Percentiles rank a stretch among this genome's conserved stretches.
phyloP scores from a whole-genome alignment of 2,329 filamentous ascomycete species.

The Fusarium sp. region DNA sequence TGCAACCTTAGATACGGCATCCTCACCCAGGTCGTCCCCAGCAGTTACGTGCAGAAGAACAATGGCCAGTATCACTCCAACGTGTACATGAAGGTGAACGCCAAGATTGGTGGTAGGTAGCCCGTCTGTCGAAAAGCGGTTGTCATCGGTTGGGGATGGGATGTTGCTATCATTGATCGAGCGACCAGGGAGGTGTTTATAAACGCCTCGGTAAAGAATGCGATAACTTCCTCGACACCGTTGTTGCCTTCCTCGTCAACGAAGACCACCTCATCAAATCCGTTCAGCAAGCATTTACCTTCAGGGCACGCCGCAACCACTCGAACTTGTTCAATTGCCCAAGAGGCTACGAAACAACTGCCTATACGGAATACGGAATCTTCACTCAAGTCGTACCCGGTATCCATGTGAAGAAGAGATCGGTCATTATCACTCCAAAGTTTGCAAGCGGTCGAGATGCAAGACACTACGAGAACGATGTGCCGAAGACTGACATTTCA shows the following conservation, averaged over 20 bases:
- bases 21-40: conserved; percentile 82
- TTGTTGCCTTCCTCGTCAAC: too few relatives aligned
- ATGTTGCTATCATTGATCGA: too few relatives aligned
- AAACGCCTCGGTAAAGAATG: too few relatives aligned
- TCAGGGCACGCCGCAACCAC: too few relatives aligned
- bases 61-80: conserved; percentile 91
- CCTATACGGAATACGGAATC: conserved; percentile 82
- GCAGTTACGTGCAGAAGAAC: conserved; percentile 73
- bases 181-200: too few relatives aligned
- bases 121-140: too few relatives aligned
- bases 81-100: conserved; percentile 92
- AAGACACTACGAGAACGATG: not conserved
- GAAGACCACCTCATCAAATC: too few relatives aligned
- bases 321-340: too few relatives aligned
- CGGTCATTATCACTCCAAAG: conserved; percentile 90
- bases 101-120: conserved; percentile 64
- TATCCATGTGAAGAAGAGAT: conserved; percentile 76
- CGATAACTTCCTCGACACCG: too few relatives aligned
- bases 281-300: too few relatives aligned
- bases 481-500: not conserved
- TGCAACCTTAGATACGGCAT: conserved; percentile 67
- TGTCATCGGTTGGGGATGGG: too few relatives aligned
- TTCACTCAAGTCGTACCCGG: conserved; percentile 83
- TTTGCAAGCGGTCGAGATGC: conserved; percentile 59
- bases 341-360: conserved; percentile 62